phyloP scores from a whole-genome alignment of 2,329 filamentous ascomycete genomes.

The Neoarthrinium moseri region DNA sequence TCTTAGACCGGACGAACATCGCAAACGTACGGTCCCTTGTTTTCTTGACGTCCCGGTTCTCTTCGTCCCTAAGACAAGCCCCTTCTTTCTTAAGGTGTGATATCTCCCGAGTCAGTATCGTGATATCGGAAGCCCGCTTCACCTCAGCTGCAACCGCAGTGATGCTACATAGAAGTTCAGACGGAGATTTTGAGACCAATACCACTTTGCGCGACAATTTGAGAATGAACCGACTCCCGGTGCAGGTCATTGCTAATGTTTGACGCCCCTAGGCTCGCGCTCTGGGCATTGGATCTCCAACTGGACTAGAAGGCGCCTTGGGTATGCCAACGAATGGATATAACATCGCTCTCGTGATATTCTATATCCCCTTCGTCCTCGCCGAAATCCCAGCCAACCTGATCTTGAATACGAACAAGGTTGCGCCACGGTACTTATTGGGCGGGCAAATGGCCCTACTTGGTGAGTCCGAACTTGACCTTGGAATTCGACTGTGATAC shows the following conservation, averaged over 20 bases:
- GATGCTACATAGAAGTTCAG: too few species aligned
- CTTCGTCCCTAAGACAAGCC: too few species aligned
- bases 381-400: conserved; percentile 46
- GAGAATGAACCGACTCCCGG: too few species aligned
- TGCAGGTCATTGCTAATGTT: too few species aligned
- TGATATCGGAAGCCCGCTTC: too few species aligned
- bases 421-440: conserved; percentile 35
- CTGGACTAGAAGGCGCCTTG: conserved; percentile 40
- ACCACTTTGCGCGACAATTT: too few species aligned
- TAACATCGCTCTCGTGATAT: conserved; percentile 40
- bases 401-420: conserved; percentile 35
- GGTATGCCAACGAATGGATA: conserved; percentile 39
- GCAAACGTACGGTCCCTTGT: conserved; percentile 34
- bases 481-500: not conserved
- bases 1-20: conserved; percentile 32
- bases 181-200: too few species aligned
- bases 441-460: conserved; percentile 39
- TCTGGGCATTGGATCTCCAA: conserved; percentile 25
- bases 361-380: conserved; percentile 44
- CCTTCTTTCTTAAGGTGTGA: too few species aligned
- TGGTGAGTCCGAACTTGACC: conserved; percentile 29
- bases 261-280: conserved; percentile 25
- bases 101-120: too few species aligned
- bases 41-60: too few species aligned
- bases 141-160: too few species aligned